These are phyloP conservation scores for Hansenula anomala DNA, from an alignment of 1,139 yeast species.

Conservation along the genomic window DNA sequence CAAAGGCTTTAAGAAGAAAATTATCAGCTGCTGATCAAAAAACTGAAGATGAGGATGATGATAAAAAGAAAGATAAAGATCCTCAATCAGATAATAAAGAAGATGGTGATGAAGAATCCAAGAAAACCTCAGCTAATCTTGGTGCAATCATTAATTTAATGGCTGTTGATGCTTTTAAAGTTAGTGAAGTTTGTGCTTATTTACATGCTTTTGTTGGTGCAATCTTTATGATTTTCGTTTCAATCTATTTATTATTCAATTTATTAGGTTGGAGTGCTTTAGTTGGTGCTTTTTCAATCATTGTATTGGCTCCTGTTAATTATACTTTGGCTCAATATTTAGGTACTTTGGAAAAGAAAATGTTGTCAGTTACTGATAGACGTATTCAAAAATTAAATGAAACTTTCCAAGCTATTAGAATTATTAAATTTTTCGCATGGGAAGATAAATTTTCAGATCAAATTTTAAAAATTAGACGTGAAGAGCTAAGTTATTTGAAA, in stretches of 20 bases:
- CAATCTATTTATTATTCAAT: slow-evolving; percentile 60
- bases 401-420: slow-evolving; percentile 88
- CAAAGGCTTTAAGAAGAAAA: slow-evolving; percentile 85
- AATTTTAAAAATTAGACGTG: slow-evolving; percentile 66
- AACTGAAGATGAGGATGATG: slow-evolving; percentile 14
- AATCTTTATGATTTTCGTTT: slow-evolving; percentile 60
- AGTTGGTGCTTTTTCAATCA: slow-evolving; percentile 67
- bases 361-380: slow-evolving; percentile 80
- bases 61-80: slow-evolving; percentile 4
- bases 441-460: slow-evolving; percentile 76
- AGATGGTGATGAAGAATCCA: slow-evolving; percentile 32
- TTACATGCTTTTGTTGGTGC: slow-evolving; percentile 78
- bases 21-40: slow-evolving; percentile 45
- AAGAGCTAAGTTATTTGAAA: slow-evolving; percentile 59
- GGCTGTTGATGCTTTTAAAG: slow-evolving; percentile 95
- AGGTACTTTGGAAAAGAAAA: slow-evolving; percentile 63
- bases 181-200: slow-evolving; percentile 88
- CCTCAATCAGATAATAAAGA: slow-evolving; percentile 8
- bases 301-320: slow-evolving; percentile 68
- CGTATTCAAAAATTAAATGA: slow-evolving; percentile 92
- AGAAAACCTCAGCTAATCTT: slow-evolving; percentile 59
- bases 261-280: slow-evolving; percentile 88
- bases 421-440: slow-evolving; percentile 96
- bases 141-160: slow-evolving; percentile 93
- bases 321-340: slow-evolving; percentile 59